phyloP scores from a whole-genome alignment of 176 grass and related monocot species.

The Zea luxurians region DNA sequence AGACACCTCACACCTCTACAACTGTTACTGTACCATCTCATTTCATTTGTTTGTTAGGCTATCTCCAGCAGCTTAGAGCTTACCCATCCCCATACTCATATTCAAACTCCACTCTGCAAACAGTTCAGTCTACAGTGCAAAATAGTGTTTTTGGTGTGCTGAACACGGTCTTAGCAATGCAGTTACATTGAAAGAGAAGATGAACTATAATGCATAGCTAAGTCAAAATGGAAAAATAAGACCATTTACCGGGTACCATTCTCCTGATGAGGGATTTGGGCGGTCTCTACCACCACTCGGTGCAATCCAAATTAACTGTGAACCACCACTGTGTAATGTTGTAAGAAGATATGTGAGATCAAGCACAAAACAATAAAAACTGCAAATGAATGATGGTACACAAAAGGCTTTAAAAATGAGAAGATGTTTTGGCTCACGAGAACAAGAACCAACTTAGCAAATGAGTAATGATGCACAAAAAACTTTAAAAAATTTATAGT shows the following conservation, averaged over 20 bases:
- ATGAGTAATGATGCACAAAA: neutral
- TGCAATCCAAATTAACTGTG: constrained; percentile 97
- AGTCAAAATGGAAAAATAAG: constrained; percentile 36
- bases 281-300: constrained; percentile 98
- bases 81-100: too few relatives aligned
- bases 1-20: neutral
- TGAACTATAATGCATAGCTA: neutral
- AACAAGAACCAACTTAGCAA: constrained; percentile 21
- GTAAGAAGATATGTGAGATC: constrained; percentile 25
- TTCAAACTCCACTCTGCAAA: too few relatives aligned
- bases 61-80: too few relatives aligned
- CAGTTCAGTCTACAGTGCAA: too few relatives aligned
- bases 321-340: constrained; percentile 60
- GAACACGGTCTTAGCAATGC: neutral
- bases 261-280: constrained; percentile 66
- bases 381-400: too few relatives aligned
- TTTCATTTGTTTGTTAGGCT: neutral
- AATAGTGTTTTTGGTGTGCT: too few relatives aligned
- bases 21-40: neutral
- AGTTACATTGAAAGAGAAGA: constrained; percentile 24
- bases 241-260: constrained; percentile 78
- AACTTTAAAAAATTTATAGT: neutral
- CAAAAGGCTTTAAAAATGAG: too few relatives aligned
- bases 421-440: constrained; percentile 16
- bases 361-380: neutral